These are phyloP conservation scores for Solanum ossicruentum DNA, from an alignment of 257 asterid genomes.

Conservation along the genomic window DNA sequence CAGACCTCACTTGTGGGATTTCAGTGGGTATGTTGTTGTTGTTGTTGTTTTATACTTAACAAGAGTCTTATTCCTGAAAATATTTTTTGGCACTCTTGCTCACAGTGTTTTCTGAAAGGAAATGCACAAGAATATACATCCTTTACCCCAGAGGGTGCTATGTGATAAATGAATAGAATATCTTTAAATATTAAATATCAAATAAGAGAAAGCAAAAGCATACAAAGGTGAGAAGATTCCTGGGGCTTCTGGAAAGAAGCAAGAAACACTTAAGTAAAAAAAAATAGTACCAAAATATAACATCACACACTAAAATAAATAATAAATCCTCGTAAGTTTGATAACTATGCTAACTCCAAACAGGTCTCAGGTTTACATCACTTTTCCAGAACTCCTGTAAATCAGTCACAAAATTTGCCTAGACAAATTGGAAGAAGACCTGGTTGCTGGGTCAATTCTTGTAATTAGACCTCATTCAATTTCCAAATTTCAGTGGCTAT, in stretches of 20 bases:
- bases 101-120: background rate
- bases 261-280: background rate
- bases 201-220: background rate
- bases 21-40: too few relatives aligned
- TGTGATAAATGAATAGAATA: background rate
- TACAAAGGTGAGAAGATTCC: background rate
- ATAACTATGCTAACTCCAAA: background rate
- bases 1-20: too few relatives aligned
- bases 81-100: background rate
- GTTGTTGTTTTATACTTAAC: background rate
- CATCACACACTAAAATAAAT: background rate
- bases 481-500: background rate
- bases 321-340: background rate
- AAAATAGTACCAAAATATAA: background rate
- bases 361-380: background rate
- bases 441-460: background rate
- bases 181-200: background rate
- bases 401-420: background rate
- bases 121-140: background rate
- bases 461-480: background rate
- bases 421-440: background rate
- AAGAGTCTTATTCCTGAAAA: background rate
- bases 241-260: background rate
- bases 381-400: background rate
- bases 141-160: background rate